A percentile compares a stretch with the other conserved stretches of the same genome.
These are phyloP conservation scores for Tagetes patula DNA, from an alignment of 129 eudicot species.

Conservation along the genomic window DNA sequence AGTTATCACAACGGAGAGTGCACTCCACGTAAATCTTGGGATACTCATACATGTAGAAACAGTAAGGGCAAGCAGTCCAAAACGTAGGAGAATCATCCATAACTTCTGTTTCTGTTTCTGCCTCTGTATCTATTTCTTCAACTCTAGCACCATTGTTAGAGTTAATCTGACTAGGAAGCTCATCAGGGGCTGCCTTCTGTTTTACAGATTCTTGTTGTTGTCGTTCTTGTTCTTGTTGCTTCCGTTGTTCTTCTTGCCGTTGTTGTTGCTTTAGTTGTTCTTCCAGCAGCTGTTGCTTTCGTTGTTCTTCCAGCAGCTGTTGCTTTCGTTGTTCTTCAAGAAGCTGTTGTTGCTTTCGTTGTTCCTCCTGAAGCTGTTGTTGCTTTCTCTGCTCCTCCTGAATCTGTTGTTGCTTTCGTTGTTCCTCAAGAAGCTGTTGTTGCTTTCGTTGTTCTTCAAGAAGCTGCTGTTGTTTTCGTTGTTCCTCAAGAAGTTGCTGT, in stretches of 20 bases:
- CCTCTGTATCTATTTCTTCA: slow-evolving; percentile 26
- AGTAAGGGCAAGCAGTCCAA: slow-evolving; percentile 92
- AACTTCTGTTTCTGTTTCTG: slow-evolving; percentile 14
- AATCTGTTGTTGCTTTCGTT: neutral
- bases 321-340: neutral
- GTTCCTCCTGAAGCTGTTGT: neutral
- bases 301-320: neutral
- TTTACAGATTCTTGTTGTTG: slow-evolving; percentile 7
- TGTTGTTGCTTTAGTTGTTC: neutral
- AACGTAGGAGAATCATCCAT: slow-evolving; percentile 42
- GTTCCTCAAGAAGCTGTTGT: slow-evolving; percentile 7
- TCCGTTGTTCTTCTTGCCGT: neutral
- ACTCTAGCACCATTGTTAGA: slow-evolving; percentile 31
- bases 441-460: neutral
- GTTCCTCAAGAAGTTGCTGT: neutral
- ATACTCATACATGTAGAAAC: slow-evolving; percentile 78
- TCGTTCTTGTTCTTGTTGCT: neutral
- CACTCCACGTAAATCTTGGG: slow-evolving; percentile 61
- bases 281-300: neutral
- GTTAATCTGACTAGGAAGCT: slow-evolving; percentile 6
- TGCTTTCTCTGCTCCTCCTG: neutral
- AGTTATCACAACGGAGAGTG: slow-evolving; percentile 64
- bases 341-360: neutral
- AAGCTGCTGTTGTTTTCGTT: neutral
- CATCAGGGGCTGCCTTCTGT: slow-evolving; percentile 10